Base-by-base conservation (phyloP, 805 yeast species). In the Hanseniaspora singularis region DNA sequence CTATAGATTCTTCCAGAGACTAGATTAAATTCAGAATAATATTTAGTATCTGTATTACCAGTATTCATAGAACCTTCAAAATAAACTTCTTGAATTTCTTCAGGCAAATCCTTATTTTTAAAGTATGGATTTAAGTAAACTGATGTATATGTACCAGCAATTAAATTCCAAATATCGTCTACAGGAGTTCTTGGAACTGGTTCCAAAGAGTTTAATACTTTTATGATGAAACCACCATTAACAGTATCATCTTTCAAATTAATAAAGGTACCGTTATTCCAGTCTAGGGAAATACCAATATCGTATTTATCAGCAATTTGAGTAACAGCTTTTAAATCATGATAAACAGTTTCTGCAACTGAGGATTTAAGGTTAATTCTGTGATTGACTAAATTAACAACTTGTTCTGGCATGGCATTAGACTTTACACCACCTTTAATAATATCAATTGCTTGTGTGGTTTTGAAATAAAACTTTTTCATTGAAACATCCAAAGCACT, bases 391-490 rank as follows among this genome's bases (percentile, higher is more conserved):
- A 64, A 54, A 14, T 74, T 58, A 26, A 60, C 57, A 8, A 68
- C 75, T 32, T 64, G 61, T 53, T 79, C 83, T 3, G 86, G 85
- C 40, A 79, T 63, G 0, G 83, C 81, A 53, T 79, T 79, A 36
- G 72, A 64, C 60, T 79, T 79, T 44, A 72, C 68, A 22, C 85
- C 86, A n/a, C 84, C 85, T 5, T 57, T 52, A 48, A 79, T 65
- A n/a, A 76, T 66, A 54, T 77, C 82, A 31, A 70, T 65, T 0
- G 85, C 80, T 60, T 48, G 50, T 2, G 50, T 40, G 10, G 50
- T 48, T 39, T 42, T 42, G 40, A 48, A 48, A 8, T 32, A n/a
- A 16, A 40, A 48, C 19, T 42, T 48, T 7, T 28, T 41, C 16
- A 18, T 38, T 1, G 42, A 36, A 8, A 18, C 16, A 16, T 26